phyloP scores from a whole-genome alignment of 305 asterid species.

The Fraxinus ornus region DNA sequence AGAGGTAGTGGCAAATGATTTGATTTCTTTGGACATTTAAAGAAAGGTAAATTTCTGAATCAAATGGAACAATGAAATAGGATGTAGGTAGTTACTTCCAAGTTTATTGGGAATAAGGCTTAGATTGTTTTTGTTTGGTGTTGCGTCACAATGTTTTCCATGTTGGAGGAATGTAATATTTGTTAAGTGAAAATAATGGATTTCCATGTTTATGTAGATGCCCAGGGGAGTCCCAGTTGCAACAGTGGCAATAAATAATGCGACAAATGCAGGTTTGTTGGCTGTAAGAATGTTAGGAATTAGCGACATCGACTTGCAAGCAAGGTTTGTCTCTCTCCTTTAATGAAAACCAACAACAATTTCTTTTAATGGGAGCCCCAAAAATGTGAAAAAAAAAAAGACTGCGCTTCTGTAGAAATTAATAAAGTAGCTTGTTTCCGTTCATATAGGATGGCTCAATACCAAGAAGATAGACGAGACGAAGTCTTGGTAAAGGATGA shows the following conservation, averaged over 20 bases:
- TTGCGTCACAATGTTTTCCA: background rate
- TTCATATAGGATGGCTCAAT: constrained; percentile 74
- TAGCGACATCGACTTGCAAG: constrained; percentile 67
- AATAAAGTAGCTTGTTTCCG: background rate
- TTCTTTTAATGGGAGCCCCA: background rate
- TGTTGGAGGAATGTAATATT: background rate
- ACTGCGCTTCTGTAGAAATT: background rate
- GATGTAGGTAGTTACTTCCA: background rate
- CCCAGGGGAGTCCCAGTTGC: constrained; percentile 98
- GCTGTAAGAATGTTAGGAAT: constrained; percentile 83
- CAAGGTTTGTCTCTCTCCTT: constrained; percentile 46
- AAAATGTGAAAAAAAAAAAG: background rate
- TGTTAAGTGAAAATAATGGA: background rate
- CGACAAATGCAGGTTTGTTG: constrained; percentile 86
- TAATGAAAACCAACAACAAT: background rate
- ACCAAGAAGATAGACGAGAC: constrained; percentile 76
- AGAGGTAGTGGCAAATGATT: background rate
- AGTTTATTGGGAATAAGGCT: background rate
- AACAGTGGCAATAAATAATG: constrained; percentile 83
- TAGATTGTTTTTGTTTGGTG: background rate
- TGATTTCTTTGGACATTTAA: background rate
- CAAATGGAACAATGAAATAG: background rate
- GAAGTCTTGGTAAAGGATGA: constrained; percentile 75
- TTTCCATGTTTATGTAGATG: constrained; percentile 47
- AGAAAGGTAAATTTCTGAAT: background rate